Conservation (phyloP, 2,329 filamentous ascomycete species). For the Purpureocillium lavendulum region DNA sequence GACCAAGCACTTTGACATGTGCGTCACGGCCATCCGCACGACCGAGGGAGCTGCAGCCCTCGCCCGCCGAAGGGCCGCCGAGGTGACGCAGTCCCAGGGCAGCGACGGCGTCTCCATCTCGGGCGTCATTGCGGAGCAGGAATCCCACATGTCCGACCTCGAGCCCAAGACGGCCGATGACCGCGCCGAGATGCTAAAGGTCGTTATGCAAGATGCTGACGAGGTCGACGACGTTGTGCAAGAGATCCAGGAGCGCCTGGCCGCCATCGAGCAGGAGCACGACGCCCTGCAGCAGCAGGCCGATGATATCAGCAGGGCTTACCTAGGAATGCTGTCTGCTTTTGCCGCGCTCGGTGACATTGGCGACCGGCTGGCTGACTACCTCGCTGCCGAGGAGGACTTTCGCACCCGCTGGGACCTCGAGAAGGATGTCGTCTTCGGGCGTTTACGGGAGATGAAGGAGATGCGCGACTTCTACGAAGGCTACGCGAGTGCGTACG, state of each 20-base stretch:
- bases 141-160: slow-evolving; percentile 40
- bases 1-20: slow-evolving; percentile 85
- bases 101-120: slow-evolving; percentile 52
- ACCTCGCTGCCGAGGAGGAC: slow-evolving; percentile 55
- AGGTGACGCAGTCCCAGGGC: slow-evolving; percentile 42
- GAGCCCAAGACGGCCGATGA: slow-evolving; percentile 70
- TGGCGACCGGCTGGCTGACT: slow-evolving; percentile 54
- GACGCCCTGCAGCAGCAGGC: slow-evolving; percentile 56
- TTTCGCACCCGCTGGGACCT: slow-evolving; percentile 64
- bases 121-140: slow-evolving; percentile 54
- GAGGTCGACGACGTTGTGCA: slow-evolving; percentile 59
- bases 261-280: slow-evolving; percentile 68
- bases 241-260: slow-evolving; percentile 66
- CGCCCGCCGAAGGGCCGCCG: slow-evolving; percentile 60
- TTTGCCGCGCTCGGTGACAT: slow-evolving; percentile 61
- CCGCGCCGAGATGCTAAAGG: slow-evolving; percentile 71
- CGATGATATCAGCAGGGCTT: slow-evolving; percentile 36
- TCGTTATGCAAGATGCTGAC: slow-evolving; percentile 64
- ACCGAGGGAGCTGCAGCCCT: slow-evolving; percentile 73
- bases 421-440: slow-evolving; percentile 61
- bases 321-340: slow-evolving; percentile 51
- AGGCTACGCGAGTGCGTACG: slow-evolving; percentile 77
- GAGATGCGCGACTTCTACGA: slow-evolving; percentile 77
- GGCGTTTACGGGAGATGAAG: slow-evolving; percentile 67
- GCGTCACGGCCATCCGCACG: slow-evolving; percentile 81